A percentile compares a stretch with the other conserved stretches of the same genome.
Evolutionary conservation across 768 basidiomycete species (phyloP).

Genomic region (Pholiota conissans): DNA sequence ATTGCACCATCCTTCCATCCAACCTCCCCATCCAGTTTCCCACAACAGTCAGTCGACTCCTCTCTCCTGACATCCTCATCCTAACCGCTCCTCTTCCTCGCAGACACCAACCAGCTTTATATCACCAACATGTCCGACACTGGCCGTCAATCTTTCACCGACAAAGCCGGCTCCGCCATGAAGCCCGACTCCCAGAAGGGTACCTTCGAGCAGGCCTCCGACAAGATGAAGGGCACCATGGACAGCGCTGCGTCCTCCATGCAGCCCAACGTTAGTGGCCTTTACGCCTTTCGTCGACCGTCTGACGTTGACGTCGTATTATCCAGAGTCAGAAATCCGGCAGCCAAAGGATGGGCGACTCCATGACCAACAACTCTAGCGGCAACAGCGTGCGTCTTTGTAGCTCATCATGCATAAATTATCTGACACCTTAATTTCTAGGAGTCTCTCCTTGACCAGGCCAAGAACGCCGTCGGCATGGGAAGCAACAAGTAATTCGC

Average conservation of each 20-base stretch:
- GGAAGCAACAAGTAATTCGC: constrained; percentile 18
- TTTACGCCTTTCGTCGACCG: not conserved
- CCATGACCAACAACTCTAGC: constrained; percentile 47
- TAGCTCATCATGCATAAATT: not conserved
- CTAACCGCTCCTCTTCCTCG: not conserved
- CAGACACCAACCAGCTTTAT: constrained; percentile 1
- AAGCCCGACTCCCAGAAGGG: constrained; percentile 66
- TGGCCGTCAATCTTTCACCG: constrained; percentile 57
- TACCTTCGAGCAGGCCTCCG: constrained; percentile 49
- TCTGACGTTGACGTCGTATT: not conserved
- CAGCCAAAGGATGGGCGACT: constrained; percentile 49
- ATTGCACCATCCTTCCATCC: too few species aligned
- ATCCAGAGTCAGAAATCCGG: constrained; percentile 55
- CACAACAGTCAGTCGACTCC: constrained; percentile 11
- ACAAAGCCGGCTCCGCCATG: constrained; percentile 50
- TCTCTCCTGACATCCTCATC: not conserved
- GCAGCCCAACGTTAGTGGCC: constrained; percentile 45
- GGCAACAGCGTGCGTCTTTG: constrained; percentile 35
- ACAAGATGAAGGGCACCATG: constrained; percentile 44
- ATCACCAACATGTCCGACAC: constrained; percentile 50
- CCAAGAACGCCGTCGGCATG: constrained; percentile 53
- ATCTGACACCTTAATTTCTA: constrained; percentile 6
- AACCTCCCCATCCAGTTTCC: not conserved
- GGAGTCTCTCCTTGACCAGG: constrained; percentile 48
- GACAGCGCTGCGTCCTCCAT: constrained; percentile 49